Evolutionary conservation across 768 basidiomycete genomes (phyloP), one percentile per base, ranked within the genome.

Genomic region (Psilocybe azurescens): DNA sequence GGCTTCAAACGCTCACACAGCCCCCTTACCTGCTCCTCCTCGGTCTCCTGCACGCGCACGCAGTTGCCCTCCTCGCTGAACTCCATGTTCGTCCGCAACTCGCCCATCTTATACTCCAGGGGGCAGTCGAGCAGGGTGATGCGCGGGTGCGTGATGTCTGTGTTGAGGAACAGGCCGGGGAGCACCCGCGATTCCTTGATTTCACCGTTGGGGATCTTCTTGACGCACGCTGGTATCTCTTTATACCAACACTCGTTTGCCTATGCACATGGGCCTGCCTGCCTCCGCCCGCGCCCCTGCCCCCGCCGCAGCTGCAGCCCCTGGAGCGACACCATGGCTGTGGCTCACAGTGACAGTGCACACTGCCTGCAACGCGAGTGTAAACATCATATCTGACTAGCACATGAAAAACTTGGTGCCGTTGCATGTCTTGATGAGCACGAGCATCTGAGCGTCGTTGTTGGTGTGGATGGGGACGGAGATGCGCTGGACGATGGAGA

Each of bases 371-470:
- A 99, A 81, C 0, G 97, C 97, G 55, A 99, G 89, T 64, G 81
- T 86, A 77, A 97, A 99, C 97, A 99, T 99, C 64, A 99, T 88
- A 72, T 97, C 95, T n/a, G 90, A 90, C 97, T 97, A 99, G 46
- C 97, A 89, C 32, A 88, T 88, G 69, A 95, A 95, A 72, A 99
- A 98, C 76, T 99, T 99, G 50, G 97, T 99, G 14, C 97, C 97
- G 77, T 99, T 97, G 41, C 94, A 97, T 0, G 94, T 97, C 77
- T 97, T 97, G 86, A 99, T 99, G 69, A 99, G 86, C 5, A 91
- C 84, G 57, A 99, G 88, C 97, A 99, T 99, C 70, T 95, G 89
- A 18, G 83, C 83, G 69, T 99, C 95, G 70, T 91, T 86, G 39
- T 82, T 82, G 14, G 89, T 87, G 78, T 98, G 86, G 71, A 99